Evolutionary conservation across 352 stramenopile species (phyloP), one percentile per base, ranked within the genome.

Genomic region (Globisporangium yorkense): DNA sequence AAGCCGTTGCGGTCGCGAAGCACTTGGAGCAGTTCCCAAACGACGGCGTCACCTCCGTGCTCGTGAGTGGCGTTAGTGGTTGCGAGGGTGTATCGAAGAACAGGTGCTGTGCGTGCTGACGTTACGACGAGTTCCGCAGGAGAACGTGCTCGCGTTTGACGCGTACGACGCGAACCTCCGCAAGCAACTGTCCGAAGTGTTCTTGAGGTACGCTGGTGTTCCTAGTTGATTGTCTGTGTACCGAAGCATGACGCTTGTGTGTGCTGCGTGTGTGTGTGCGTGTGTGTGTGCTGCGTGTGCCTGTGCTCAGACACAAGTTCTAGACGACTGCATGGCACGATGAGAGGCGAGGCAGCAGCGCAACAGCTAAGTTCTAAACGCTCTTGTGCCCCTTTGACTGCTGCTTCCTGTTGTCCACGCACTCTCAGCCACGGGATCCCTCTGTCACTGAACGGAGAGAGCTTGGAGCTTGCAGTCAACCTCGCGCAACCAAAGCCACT

Each of bases 91-190:
- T 46, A n/a, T 8, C 16, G 10, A 45, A 13, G 12, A 13, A 15
- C 2, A 41, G 3, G 40, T 18, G n/a, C 1, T 16, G n/a, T 27
- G n/a, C 5, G 43, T 12, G 21, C 2, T 33, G 71, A 54, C 47
- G 31, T 16, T 29, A 18, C 16, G 49, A 21, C 13, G 16, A 15
- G 8, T 39, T 24, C n/a, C 24, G 15, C 61, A 98, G 65, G 78
- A 96, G 62, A 98, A 98, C 64, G 89, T 99, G 16, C 70, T 98
- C 24, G 92, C 90, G 13, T 98, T 98, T 65, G 96, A 99, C 43
- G 75, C 72, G 2, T 96, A 92, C 62, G 84, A 92, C 61, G 67
- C 67, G 35, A 82, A 84, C 54, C 71, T 94, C 56, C 83, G 83
- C 46, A 74, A 75, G 55, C 72, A 89, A 35, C 68, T 96, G 8